These are phyloP conservation scores for Wallacemonas sp. DNA, from an alignment of 208 protist genomes.

Conservation along the genomic window DNA sequence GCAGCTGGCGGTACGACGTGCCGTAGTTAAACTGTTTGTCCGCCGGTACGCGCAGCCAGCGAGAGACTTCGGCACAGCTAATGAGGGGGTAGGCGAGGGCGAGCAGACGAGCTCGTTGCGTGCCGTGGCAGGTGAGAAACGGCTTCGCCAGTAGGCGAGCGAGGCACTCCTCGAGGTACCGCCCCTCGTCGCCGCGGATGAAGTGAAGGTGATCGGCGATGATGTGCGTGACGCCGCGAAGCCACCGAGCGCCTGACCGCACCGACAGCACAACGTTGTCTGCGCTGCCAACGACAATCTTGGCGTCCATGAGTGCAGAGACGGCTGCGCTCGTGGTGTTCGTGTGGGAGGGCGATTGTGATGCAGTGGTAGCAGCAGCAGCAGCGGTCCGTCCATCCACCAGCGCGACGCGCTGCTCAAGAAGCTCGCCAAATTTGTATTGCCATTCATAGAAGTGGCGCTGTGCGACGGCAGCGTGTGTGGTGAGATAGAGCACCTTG, in stretches of 20 bases:
- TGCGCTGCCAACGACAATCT: slow-evolving; percentile 64
- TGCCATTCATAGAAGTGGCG: slow-evolving; percentile 80
- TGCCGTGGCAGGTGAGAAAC: slow-evolving; percentile 49
- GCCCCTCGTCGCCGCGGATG: slow-evolving; percentile 68
- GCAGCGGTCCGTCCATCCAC: slow-evolving; percentile 16
- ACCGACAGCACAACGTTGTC: slow-evolving; percentile 46
- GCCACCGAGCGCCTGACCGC: slow-evolving; percentile 30
- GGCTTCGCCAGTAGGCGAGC: slow-evolving; percentile 65
- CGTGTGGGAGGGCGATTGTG: no score
- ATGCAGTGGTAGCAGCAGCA: not conserved
- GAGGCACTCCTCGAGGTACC: slow-evolving; percentile 83
- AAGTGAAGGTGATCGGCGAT: slow-evolving; percentile 84
- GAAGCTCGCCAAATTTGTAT: slow-evolving; percentile 75
- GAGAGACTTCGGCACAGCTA: slow-evolving; percentile 74
- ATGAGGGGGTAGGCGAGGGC: slow-evolving; percentile 88
- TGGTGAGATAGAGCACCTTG: slow-evolving; percentile 84
- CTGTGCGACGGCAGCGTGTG: slow-evolving; percentile 56
- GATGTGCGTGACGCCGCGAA: slow-evolving; percentile 73
- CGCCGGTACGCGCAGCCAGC: slow-evolving; percentile 70
- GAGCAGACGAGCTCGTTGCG: slow-evolving; percentile 61
- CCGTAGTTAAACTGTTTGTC: slow-evolving; percentile 80
- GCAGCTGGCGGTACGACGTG: slow-evolving; percentile 65
- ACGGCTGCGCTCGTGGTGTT: not conserved
- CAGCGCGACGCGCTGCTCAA: slow-evolving; percentile 57
- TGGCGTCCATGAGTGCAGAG: slow-evolving; percentile 32